phyloP scores from a whole-genome alignment of 768 basidiomycete genomes.

The Boletus subparvulus region DNA sequence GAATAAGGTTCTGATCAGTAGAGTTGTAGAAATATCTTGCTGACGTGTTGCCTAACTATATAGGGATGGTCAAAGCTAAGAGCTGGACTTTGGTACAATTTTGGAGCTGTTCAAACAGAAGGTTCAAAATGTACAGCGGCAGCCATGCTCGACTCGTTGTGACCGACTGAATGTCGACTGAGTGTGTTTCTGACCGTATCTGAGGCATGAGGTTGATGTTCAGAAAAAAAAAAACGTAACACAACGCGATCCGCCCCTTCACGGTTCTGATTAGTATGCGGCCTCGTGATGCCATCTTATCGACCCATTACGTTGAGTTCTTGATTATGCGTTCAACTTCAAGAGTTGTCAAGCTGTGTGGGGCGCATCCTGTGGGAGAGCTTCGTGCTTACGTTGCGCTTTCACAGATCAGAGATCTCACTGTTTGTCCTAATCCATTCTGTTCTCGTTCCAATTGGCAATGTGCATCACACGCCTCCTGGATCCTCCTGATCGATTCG shows the following conservation, averaged over 20 bases:
- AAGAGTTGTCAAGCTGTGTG: neutral
- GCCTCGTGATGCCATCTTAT: conserved; percentile 8
- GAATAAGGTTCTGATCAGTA: conserved; percentile 2
- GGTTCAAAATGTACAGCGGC: neutral
- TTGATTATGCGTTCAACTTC: conserved; percentile 4
- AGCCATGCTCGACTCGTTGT: neutral
- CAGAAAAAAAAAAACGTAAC: neutral
- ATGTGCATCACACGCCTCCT: neutral
- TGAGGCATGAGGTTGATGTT: neutral
- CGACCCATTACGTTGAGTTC: conserved; percentile 17
- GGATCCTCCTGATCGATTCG: conserved; percentile 16
- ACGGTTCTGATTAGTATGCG: neutral
- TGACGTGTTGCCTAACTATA: no score
- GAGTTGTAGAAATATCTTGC: neutral
- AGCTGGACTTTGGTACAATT: neutral
- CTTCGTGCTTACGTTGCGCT: conserved; percentile 4
- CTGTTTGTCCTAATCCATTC: neutral
- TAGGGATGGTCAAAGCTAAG: no score
- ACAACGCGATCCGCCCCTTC: conserved; percentile 1
- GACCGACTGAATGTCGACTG: neutral
- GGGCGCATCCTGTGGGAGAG: neutral
- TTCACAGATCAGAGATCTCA: neutral
- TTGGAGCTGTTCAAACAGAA: neutral
- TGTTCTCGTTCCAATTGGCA: conserved; percentile 1
- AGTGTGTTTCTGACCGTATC: neutral